These are phyloP conservation scores for Trifolium subterraneum DNA, from an alignment of 306 rosid genomes.

Conservation along the genomic window DNA sequence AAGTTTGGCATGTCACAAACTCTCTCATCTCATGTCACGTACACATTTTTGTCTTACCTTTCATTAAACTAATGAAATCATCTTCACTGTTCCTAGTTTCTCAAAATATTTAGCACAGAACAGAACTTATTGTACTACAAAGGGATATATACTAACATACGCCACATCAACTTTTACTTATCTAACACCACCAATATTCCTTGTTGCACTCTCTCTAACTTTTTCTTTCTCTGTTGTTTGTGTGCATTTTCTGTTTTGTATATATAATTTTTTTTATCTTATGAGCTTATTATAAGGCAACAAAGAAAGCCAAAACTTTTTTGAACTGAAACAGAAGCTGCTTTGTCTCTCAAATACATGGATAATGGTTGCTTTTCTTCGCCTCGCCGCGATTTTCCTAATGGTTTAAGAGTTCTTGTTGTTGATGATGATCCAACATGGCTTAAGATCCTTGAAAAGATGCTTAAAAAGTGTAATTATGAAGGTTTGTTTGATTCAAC, in stretches of 20 bases:
- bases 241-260: neutral
- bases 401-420: conserved; percentile 88
- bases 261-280: conserved; percentile 32
- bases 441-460: conserved; percentile 95
- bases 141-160: conserved; percentile 52
- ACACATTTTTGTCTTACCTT: conserved; percentile 5
- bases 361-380: conserved; percentile 85
- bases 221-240: conserved; percentile 20
- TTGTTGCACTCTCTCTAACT: conserved; percentile 43
- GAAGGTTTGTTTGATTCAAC: conserved; percentile 60
- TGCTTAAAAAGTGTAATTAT: conserved; percentile 91
- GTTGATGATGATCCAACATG: conserved; percentile 98
- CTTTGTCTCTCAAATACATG: conserved; percentile 54
- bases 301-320: conserved; percentile 50
- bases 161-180: conserved; percentile 62
- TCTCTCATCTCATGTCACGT: conserved; percentile 24
- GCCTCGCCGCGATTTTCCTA: conserved; percentile 79
- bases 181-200: conserved; percentile 73
- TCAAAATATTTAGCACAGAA: conserved; percentile 19
- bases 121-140: neutral
- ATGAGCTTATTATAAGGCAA: conserved; percentile 52
- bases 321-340: conserved; percentile 39
- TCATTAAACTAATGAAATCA: conserved; percentile 5
- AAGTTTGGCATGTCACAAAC: conserved; percentile 18
- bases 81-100: conserved; percentile 30